Evolutionary conservation across 768 basidiomycete species (phyloP).

Genomic region (Calocera viscosa): DNA sequence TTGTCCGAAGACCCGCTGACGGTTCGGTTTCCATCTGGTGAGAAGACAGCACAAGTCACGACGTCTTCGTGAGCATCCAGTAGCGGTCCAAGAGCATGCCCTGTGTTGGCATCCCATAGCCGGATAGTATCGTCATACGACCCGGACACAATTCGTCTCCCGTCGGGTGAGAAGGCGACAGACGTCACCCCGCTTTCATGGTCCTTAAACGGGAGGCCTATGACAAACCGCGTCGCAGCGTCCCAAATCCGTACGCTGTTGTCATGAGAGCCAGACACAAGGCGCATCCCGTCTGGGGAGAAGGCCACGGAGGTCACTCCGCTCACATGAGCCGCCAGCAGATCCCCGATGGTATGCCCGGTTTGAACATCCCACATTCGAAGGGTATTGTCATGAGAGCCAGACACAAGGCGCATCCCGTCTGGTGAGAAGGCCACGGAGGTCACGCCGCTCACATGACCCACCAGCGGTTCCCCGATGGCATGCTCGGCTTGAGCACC

Average conservation of each 20-base stretch:
- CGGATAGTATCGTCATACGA: conserved; percentile 2
- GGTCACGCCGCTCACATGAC: not conserved
- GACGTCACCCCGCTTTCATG: conserved; percentile 1
- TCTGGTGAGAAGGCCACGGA: not conserved
- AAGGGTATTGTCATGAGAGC: conserved; percentile 2
- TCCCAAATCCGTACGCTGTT: conserved; percentile 15
- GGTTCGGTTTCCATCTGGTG: conserved; percentile 32
- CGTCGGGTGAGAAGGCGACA: conserved; percentile 13
- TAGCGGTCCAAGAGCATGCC: conserved; percentile 21
- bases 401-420: conserved; percentile 3
- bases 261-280: conserved; percentile 13
- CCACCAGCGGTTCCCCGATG: not conserved
- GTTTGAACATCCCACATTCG: conserved; percentile 24
- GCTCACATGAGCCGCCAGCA: not conserved
- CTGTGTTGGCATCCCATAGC: conserved; percentile 9
- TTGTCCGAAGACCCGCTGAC: conserved; percentile 33
- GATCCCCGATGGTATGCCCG: conserved; percentile 21
- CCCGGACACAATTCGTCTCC: conserved; percentile 5
- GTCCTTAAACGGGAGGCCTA: not conserved
- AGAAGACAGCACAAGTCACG: conserved; percentile 31
- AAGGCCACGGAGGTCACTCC: conserved; percentile 7
- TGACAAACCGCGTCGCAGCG: not conserved
- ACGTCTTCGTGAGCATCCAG: not conserved
- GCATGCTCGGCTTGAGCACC: no score
- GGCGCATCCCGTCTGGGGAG: conserved; percentile 7